A percentile compares a stretch with the other conserved stretches of the same genome.
phyloP scores from a whole-genome alignment of 179 eudicot species.

The Corrigiola litoralis region DNA sequence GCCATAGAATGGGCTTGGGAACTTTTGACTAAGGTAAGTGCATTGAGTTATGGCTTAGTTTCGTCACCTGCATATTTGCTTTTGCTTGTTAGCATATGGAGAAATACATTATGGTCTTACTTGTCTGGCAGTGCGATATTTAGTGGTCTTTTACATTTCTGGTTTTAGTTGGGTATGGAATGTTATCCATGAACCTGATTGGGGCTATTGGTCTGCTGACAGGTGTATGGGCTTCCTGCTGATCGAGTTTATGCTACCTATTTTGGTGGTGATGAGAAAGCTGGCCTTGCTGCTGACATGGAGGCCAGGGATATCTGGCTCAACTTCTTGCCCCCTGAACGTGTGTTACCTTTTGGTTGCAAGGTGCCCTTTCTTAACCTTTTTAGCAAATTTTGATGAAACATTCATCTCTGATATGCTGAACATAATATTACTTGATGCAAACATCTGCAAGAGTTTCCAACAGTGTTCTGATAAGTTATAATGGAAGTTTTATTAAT shows the following conservation, averaged over 20 bases:
- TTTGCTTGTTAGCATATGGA: not conserved
- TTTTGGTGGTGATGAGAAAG: constrained; percentile 96
- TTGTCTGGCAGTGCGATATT: no score
- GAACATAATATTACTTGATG: no score
- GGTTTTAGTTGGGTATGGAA: not conserved
- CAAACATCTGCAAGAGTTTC: no score
- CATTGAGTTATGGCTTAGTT: not conserved
- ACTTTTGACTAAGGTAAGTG: constrained; percentile 70
- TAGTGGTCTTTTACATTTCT: not conserved
- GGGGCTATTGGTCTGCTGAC: constrained; percentile 7
- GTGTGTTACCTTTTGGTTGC: constrained; percentile 93
- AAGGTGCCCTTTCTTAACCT: constrained; percentile 44
- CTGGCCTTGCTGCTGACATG: constrained; percentile 77
- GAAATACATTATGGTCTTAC: not conserved
- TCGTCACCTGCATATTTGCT: not conserved
- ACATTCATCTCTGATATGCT: no score
- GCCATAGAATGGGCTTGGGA: constrained; percentile 97
- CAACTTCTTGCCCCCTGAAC: constrained; percentile 61
- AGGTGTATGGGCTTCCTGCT: constrained; percentile 75
- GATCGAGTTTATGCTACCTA: constrained; percentile 90
- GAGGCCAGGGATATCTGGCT: constrained; percentile 95
- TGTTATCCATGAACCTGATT: constrained; percentile 1
- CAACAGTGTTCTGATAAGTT: no score
- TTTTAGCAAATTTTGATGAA: no score
- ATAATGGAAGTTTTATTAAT: not conserved